These are phyloP conservation scores for Thelonectria discophora DNA, from an alignment of 2,329 filamentous ascomycete genomes.

Conservation along the genomic window DNA sequence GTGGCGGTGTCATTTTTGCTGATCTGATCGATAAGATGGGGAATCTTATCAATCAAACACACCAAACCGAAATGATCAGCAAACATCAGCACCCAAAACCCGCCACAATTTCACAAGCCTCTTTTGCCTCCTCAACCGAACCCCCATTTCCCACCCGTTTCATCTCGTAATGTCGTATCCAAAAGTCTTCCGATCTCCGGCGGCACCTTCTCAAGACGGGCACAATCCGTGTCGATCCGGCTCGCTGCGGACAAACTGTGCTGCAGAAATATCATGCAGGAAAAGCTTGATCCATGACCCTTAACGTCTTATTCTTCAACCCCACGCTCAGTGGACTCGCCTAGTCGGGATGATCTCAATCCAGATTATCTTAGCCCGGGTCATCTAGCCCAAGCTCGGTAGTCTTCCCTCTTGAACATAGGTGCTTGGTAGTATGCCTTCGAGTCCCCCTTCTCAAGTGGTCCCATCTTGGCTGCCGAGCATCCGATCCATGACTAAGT, in stretches of 20 bases:
- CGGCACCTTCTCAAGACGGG: constrained; percentile 1
- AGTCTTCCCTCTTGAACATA: constrained; percentile 17
- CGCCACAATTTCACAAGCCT: too few species aligned
- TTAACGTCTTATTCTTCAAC: background rate
- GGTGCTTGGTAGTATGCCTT: too few species aligned
- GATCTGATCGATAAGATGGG: constrained; percentile 30
- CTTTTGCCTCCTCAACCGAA: too few species aligned
- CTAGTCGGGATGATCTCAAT: constrained; percentile 28
- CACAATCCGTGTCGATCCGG: background rate
- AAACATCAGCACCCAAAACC: too few species aligned
- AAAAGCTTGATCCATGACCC: background rate
- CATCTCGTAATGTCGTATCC: background rate
- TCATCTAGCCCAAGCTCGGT: constrained; percentile 26
- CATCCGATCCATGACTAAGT: constrained; percentile 31
- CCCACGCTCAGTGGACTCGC: constrained; percentile 26
- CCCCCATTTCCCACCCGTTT: too few species aligned
- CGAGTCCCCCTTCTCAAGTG: constrained; percentile 18
- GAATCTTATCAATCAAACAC: background rate
- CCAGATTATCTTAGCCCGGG: constrained; percentile 28
- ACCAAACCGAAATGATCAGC: too few species aligned
- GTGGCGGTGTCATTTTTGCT: background rate
- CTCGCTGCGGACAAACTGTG: too few species aligned
- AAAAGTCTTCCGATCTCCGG: background rate
- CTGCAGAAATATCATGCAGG: background rate
- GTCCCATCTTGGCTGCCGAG: constrained; percentile 30